Evolutionary conservation across 2,329 filamentous ascomycete species (phyloP), one percentile per base, ranked within the genome.

Genomic region (Fusarium concolor): DNA sequence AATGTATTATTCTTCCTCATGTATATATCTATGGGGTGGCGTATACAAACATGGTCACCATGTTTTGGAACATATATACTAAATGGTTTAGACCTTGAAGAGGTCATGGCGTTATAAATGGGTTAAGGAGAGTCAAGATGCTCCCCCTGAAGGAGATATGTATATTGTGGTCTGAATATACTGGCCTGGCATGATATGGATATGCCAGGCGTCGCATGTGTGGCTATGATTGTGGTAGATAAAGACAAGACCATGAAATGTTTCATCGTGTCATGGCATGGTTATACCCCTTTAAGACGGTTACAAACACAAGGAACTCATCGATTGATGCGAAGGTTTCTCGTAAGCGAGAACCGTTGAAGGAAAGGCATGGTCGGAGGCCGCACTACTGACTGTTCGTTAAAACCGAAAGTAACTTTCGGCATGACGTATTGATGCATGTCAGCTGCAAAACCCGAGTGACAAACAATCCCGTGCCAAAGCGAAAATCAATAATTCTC

Each of bases 351-450:
- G 24, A 24, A 28, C 17, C 26, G n/a, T 17, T 49, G 26, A 35
- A 14, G 29, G 28, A 29, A 29, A 29, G 28, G 28, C 8, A 29
- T 22, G 35, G 18, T 20, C n/a, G 31, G n/a, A 20, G 47, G 42
- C 50, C 47, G n/a, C 53, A 31, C 44, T 35, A 59, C 37, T 45
- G 45, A 33, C 24, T n/a, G 38, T 44, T 50, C 14, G 2, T 35
- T 17, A 38, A 62, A 37, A 9, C 10, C 28, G 14, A 26, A 22
- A 31, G 45, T 53, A 56, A 31, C 28, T 41, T 64, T 63, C 44
- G 59, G 59, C 59, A 64, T 64, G 61, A 64, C 61, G 61, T 64
- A 58, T 35, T 58, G 39, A 42, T 42, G 61, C 44, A 64, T 64
- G 35, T 63, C 24, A 26, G 50, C 29, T 63, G 50, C 31, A 43